Evolutionary conservation across 805 yeast species (phyloP).

Genomic region (Candida anglica): DNA sequence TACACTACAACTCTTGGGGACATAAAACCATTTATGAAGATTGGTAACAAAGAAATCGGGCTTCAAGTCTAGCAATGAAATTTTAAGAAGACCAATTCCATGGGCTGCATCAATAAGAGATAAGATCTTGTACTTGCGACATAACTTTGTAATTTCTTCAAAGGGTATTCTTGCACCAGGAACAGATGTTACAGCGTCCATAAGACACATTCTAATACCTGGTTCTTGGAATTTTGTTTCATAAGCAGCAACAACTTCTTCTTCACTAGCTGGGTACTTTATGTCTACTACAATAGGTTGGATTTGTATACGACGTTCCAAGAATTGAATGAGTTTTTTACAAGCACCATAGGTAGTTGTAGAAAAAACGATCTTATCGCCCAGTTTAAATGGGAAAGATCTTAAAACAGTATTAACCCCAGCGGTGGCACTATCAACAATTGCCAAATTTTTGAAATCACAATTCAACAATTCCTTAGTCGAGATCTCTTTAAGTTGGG

Average conservation of each 20-base stretch:
- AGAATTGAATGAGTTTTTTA: slow-evolving; percentile 44
- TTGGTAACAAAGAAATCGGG: slow-evolving; percentile 65
- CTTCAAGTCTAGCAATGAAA: slow-evolving; percentile 34
- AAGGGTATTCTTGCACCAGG: slow-evolving; percentile 64
- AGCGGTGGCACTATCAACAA: slow-evolving; percentile 57
- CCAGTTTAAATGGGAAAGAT: slow-evolving; percentile 46
- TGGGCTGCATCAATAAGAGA: slow-evolving; percentile 75
- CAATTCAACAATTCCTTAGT: slow-evolving; percentile 42
- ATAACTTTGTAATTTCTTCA: slow-evolving; percentile 39
- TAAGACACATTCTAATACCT: slow-evolving; percentile 45
- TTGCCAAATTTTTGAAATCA: slow-evolving; percentile 45
- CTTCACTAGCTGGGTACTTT: slow-evolving; percentile 42
- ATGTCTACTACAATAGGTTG: slow-evolving; percentile 33
- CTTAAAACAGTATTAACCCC: slow-evolving; percentile 57
- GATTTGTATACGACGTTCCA: slow-evolving; percentile 26
- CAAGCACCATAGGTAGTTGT: slow-evolving; percentile 55
- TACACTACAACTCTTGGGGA: slow-evolving; percentile 56
- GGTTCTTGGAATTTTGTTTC: slow-evolving; percentile 16
- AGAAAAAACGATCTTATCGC: slow-evolving; percentile 49
- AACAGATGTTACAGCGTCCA: slow-evolving; percentile 58
- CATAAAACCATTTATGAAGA: slow-evolving; percentile 66
- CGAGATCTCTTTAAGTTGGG: slow-evolving; percentile 32
- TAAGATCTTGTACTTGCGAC: slow-evolving; percentile 43
- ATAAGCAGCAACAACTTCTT: slow-evolving; percentile 20
- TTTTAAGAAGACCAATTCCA: slow-evolving; percentile 50